A percentile compares a stretch with the other conserved stretches of the same genome.
Evolutionary conservation across 2,329 filamentous ascomycete genomes (phyloP).

Genomic region (Aspergillus nomiae): DNA sequence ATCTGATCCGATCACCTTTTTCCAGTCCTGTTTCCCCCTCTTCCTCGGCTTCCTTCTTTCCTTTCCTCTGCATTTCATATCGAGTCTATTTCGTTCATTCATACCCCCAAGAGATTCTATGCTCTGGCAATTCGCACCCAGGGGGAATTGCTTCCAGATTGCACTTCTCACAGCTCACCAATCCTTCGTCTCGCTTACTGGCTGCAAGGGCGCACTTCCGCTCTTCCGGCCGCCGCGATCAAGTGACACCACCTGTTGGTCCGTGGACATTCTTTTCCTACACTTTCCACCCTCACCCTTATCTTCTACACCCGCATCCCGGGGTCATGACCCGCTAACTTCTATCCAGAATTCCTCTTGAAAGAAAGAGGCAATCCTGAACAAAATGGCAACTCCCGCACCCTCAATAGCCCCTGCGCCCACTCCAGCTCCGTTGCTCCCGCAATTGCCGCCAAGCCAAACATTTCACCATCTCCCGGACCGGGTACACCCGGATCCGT

Average conservation of each 20-base stretch:
- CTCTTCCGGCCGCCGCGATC: constrained; percentile 35
- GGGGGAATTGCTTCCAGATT: neutral
- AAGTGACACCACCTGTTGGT: constrained; percentile 28
- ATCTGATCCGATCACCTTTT: constrained; percentile 34
- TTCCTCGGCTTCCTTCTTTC: constrained; percentile 3
- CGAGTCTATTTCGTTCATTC: neutral
- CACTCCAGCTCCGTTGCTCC: constrained; percentile 41
- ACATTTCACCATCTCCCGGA: constrained; percentile 41
- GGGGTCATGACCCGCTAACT: constrained; percentile 23
- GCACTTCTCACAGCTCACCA: neutral
- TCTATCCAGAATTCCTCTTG: constrained; percentile 21
- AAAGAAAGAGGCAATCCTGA: constrained; percentile 7
- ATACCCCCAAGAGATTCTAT: neutral
- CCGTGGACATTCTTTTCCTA: constrained; percentile 21
- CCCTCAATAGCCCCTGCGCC: constrained; percentile 42
- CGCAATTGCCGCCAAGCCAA: constrained; percentile 41
- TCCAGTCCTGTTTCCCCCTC: constrained; percentile 12
- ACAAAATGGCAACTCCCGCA: constrained; percentile 36
- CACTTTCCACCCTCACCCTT: constrained; percentile 12
- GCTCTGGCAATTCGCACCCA: neutral
- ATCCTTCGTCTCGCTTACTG: constrained; percentile 30
- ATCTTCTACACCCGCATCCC: neutral
- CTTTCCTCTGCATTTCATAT: constrained; percentile 1
- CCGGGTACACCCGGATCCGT: constrained; percentile 53
- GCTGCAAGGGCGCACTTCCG: constrained; percentile 37